Conservation (phyloP, 2,329 filamentous ascomycete genomes). For the Talaromyces pinophilus region DNA sequence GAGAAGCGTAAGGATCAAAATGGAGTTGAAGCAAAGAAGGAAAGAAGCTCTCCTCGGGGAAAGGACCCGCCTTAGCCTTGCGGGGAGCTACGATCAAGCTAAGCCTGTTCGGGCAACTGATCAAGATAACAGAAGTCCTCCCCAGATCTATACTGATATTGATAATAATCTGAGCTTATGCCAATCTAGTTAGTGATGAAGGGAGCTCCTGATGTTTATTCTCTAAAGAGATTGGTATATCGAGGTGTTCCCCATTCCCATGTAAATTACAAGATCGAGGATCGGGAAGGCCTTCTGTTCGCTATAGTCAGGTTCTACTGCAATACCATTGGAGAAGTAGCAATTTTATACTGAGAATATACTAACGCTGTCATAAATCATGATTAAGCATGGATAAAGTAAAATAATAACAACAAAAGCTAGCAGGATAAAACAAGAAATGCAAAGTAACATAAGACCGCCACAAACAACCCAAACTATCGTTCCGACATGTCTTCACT, state of each 20-base stretch:
- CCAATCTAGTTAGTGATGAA: neutral
- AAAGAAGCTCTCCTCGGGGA: conserved; percentile 4
- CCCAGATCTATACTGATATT: too few relatives aligned
- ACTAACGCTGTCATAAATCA: neutral
- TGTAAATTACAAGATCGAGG: neutral
- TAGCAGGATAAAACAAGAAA: neutral
- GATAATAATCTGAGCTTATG: neutral
- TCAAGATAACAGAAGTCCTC: neutral
- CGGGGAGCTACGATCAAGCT: conserved; percentile 14
- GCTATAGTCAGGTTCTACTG: neutral
- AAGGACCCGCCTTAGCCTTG: conserved; percentile 17
- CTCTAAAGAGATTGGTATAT: neutral
- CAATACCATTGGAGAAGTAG: neutral
- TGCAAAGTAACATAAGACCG: neutral
- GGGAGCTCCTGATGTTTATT: neutral
- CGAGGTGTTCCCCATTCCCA: neutral
- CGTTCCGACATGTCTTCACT: conserved; percentile 74
- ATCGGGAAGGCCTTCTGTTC: neutral
- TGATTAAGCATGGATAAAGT: neutral
- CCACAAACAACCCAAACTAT: neutral
- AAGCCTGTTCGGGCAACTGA: neutral
- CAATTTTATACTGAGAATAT: neutral
- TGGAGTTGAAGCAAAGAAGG: neutral
- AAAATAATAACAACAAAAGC: neutral
- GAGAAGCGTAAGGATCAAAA: neutral